Base-by-base conservation (phyloP, 805 yeast genomes). In the Zygosaccharomyces pseudorouxii region DNA sequence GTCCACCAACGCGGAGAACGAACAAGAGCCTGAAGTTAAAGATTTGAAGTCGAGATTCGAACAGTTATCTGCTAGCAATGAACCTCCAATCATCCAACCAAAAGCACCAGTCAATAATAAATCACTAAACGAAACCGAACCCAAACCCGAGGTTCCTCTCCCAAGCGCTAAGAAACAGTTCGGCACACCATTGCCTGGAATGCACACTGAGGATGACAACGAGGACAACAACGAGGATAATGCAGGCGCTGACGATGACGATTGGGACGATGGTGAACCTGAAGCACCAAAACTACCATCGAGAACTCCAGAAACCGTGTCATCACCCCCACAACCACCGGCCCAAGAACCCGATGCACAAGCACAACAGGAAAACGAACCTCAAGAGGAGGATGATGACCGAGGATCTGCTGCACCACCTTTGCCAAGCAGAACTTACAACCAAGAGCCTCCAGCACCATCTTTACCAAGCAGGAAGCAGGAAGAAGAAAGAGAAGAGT, bases 1-100 rank as follows among this genome's bases (percentile, higher is more conserved):
- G 27, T 4, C 37, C 12, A 10, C 40, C 18, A 30, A 20, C 18
- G 54, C 40, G 19, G 46, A 55, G 14, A 55, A 54, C 6, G 66
- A 67, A 11, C 60, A 55, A 16, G 59, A 56, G 37, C 55, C 48
- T 18, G 60, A 60, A 39, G 70, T 71, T 27, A 53, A 65, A 19
- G 67, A 69, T 38, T 56, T 71, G 55, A 71, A 66, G 55, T 66
- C 68, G 14, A 71, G 60, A 51, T 71, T 72, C 44, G 72, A 71
- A 43, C 58, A 65, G 23, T 38, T 70, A 42, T 51, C 62, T 5
- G 20, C 42, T 22, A 35, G 46, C 20, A 42, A 42, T 38, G 64
- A 62, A 40, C 66, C 68, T 28, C 49, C 53, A 22, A 63, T 65
- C 12, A 63, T 65, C 33, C 47, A 54, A 25, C 70, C 70, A 39